Percentiles rank a stretch among this genome's conserved stretches.
phyloP scores from a whole-genome alignment of 768 basidiomycete genomes.

The Kwoniella sp. region DNA sequence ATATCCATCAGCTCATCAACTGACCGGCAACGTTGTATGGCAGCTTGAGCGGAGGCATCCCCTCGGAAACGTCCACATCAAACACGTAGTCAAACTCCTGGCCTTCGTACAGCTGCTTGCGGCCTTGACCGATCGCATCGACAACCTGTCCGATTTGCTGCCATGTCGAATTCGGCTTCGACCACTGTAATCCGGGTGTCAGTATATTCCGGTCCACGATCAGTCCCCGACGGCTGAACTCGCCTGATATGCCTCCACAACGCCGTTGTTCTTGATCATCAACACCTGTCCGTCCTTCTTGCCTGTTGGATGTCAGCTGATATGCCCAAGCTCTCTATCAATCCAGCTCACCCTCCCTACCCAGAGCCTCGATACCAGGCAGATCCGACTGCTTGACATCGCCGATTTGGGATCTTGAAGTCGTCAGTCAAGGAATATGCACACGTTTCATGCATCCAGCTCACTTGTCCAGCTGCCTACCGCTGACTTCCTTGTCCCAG shows the following conservation, averaged over 20 bases:
- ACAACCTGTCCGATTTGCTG: slow-evolving; percentile 93
- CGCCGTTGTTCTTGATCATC: slow-evolving; percentile 75
- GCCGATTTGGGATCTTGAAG: slow-evolving; percentile 63
- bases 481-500: slow-evolving; percentile 57
- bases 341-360: slow-evolving; percentile 59
- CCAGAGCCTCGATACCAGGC: slow-evolving; percentile 76
- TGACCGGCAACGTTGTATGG: slow-evolving; percentile 84
- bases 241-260: slow-evolving; percentile 88
- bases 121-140: slow-evolving; percentile 82
- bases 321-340: background rate
- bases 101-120: slow-evolving; percentile 86
- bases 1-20: slow-evolving; percentile 26
- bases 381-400: slow-evolving; percentile 90
- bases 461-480: slow-evolving; percentile 67
- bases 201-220: slow-evolving; percentile 1
- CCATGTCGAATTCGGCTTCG: slow-evolving; percentile 65
- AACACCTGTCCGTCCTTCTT: slow-evolving; percentile 88
- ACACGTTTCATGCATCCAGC: slow-evolving; percentile 4
- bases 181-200: slow-evolving; percentile 62
- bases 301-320: slow-evolving; percentile 54
- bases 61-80: slow-evolving; percentile 92
- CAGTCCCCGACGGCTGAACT: slow-evolving; percentile 9
- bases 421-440: slow-evolving; percentile 53
- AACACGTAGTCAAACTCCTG: slow-evolving; percentile 99
- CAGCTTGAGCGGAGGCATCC: slow-evolving; percentile 83